Percentiles rank a stretch among this genome's conserved stretches.
Conservation (phyloP, 768 basidiomycete species). For the Tricholoma saponaceum region DNA sequence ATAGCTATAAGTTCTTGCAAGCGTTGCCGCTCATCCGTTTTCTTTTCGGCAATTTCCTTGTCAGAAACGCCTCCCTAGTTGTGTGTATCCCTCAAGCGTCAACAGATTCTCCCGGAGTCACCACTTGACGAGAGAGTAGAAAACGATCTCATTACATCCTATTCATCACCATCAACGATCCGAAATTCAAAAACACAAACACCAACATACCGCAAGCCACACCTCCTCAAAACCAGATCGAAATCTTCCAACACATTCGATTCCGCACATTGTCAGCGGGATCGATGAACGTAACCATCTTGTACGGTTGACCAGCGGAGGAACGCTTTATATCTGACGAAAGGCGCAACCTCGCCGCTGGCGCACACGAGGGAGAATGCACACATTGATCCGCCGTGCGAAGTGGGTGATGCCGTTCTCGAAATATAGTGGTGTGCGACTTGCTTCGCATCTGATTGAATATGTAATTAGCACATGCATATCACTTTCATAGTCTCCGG, state of each 20-base stretch:
- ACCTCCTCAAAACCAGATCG: constrained; percentile 68
- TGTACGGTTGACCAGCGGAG: constrained; percentile 85
- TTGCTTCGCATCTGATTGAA: constrained; percentile 68
- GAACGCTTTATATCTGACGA: constrained; percentile 87
- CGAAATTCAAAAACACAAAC: too few species aligned
- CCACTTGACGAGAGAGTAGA: too few species aligned
- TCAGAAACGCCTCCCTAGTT: too few species aligned
- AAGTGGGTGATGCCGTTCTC: constrained; percentile 90
- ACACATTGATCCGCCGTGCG: constrained; percentile 83
- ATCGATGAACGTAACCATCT: constrained; percentile 74
- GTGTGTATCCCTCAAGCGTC: too few species aligned
- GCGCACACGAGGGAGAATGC: constrained; percentile 74
- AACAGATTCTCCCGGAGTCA: too few species aligned
- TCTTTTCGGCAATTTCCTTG: too few species aligned
- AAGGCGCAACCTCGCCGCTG: constrained; percentile 79
- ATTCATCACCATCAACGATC: too few species aligned
- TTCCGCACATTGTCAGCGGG: constrained; percentile 56
- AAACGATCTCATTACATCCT: too few species aligned
- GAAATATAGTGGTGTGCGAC: constrained; percentile 85
- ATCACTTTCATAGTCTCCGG: not conserved
- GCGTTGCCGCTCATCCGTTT: too few species aligned
- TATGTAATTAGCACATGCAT: not conserved
- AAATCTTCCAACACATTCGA: constrained; percentile 80
- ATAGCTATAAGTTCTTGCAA: too few species aligned
- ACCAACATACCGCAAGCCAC: too few species aligned